Conservation (phyloP, 73 alveolate species). For the Tetrahymena elliotti region DNA sequence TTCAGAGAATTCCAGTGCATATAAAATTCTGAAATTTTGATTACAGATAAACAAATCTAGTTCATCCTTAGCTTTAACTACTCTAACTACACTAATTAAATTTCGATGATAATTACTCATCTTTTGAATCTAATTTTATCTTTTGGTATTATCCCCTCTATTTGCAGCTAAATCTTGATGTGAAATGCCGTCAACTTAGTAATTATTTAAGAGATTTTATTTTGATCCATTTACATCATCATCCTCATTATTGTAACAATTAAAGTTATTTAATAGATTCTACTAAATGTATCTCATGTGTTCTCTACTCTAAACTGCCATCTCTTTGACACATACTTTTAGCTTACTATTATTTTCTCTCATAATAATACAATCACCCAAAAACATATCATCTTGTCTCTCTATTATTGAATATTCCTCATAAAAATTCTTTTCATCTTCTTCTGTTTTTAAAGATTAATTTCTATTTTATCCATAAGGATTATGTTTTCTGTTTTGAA, state of each 20-base stretch:
- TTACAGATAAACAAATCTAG: not conserved
- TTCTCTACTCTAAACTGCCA: not conserved
- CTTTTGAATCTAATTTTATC: not conserved
- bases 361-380: not conserved
- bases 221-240: not conserved
- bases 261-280: not conserved
- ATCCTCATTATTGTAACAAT: not conserved
- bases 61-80: not conserved
- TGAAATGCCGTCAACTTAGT: not conserved
- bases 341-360: not conserved
- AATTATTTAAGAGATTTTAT: not conserved
- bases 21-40: not conserved
- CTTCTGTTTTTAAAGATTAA: not conserved
- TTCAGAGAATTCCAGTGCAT: not conserved
- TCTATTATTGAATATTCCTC: not conserved
- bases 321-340: not conserved
- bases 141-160: not conserved
- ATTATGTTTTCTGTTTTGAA: not conserved
- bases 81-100: not conserved
- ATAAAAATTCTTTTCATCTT: not conserved
- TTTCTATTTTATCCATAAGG: not conserved
- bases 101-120: not conserved
- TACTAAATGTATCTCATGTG: not conserved
- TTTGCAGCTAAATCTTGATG: not conserved
- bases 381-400: not conserved